These are phyloP conservation scores for Schoenoplectus triqueter DNA, from an alignment of 202 grass and related monocot genomes.

Conservation along the genomic window DNA sequence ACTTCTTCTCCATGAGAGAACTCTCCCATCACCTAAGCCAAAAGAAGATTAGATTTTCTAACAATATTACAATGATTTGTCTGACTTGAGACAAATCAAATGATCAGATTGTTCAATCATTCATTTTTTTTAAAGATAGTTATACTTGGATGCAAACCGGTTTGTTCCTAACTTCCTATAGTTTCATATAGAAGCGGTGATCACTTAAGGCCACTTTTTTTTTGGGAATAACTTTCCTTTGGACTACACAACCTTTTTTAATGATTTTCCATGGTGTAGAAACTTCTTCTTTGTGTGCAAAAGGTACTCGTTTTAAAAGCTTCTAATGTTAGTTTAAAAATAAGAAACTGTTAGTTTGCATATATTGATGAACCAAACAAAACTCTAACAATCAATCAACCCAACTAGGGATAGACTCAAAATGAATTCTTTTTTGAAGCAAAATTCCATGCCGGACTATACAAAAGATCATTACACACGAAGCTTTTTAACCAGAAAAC, in stretches of 20 bases:
- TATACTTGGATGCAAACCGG: too few species aligned
- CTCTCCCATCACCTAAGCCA: constrained; percentile 71
- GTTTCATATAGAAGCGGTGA: background rate
- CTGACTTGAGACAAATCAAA: background rate
- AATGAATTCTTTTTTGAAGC: background rate
- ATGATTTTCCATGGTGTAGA: background rate
- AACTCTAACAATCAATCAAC: background rate
- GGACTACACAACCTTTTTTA: background rate
- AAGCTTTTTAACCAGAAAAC: background rate
- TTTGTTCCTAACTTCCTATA: background rate
- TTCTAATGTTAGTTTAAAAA: background rate
- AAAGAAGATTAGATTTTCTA: constrained; percentile 24
- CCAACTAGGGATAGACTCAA: background rate
- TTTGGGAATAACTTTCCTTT: too few species aligned
- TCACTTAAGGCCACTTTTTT: background rate
- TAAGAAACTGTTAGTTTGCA: background rate
- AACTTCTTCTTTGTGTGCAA: too few species aligned
- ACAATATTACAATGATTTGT: constrained; percentile 11
- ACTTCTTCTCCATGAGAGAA: constrained; percentile 84
- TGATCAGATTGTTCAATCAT: background rate
- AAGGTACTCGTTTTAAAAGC: too few species aligned
- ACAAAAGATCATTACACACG: background rate
- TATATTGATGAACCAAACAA: constrained; percentile 1
- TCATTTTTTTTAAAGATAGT: background rate
- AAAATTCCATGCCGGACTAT: background rate